Evolutionary conservation across 2,329 filamentous ascomycete genomes (phyloP).

Genomic region (Immersiporthe knoxdaviesiana): DNA sequence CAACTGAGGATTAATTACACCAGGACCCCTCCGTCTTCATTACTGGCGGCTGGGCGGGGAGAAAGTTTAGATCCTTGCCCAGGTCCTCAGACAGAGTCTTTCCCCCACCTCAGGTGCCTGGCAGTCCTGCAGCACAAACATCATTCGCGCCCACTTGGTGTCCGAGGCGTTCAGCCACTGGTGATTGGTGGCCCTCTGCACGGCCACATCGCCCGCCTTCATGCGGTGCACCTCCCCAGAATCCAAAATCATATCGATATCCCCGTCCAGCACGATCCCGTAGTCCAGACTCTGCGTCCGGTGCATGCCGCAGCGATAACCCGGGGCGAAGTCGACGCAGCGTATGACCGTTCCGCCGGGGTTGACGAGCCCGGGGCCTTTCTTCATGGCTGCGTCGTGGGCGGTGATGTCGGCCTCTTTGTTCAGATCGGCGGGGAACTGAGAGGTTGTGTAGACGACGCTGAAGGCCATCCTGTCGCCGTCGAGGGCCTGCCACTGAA

Average conservation of each 20-base stretch:
- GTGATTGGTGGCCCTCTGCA: slow-evolving; percentile 5
- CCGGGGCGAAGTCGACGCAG: slow-evolving; percentile 37
- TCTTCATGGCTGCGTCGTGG: slow-evolving; percentile 27
- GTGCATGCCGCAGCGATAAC: slow-evolving; percentile 40
- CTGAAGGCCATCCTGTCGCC: slow-evolving; percentile 14
- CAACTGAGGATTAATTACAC: no score
- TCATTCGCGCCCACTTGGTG: not conserved
- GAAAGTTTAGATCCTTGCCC: not conserved
- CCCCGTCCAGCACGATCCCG: slow-evolving; percentile 24
- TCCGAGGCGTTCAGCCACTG: not conserved
- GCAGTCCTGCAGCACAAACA: slow-evolving; percentile 7
- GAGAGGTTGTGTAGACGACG: slow-evolving; percentile 9
- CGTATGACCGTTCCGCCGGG: slow-evolving; percentile 33
- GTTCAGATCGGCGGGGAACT: slow-evolving; percentile 10
- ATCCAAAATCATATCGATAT: not conserved
- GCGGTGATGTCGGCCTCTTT: slow-evolving; percentile 47
- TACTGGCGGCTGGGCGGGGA: not conserved
- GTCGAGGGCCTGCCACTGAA: slow-evolving; percentile 2
- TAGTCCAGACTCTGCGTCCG: slow-evolving; percentile 34
- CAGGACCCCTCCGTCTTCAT: no score
- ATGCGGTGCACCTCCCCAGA: slow-evolving; percentile 1
- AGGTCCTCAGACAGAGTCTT: not conserved
- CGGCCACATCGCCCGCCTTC: not conserved
- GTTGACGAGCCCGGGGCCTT: slow-evolving; percentile 41
- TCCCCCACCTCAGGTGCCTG: not conserved